Percentiles rank a stretch among this genome's conserved stretches.
These are phyloP conservation scores for Metschnikowia kunwiensis DNA, from an alignment of 805 yeast species.

Conservation along the genomic window DNA sequence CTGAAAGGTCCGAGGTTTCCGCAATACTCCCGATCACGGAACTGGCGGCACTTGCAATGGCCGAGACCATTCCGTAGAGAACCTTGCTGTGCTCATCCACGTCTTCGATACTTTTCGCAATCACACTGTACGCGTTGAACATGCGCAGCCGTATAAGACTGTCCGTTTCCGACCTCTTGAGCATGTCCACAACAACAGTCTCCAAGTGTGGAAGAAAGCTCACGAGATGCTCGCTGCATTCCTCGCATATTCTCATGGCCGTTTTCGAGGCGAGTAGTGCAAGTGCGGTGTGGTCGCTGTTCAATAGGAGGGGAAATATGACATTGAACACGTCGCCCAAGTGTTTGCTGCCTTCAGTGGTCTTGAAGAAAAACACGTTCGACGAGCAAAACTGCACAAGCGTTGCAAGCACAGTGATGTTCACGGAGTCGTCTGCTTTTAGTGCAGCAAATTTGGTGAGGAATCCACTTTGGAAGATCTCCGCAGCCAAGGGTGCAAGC, in stretches of 20 bases:
- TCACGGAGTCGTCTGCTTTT: constrained; percentile 6
- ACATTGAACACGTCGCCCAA: constrained; percentile 54
- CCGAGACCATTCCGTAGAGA: constrained; percentile 20
- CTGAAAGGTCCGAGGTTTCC: constrained; percentile 16
- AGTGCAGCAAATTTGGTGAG: constrained; percentile 19
- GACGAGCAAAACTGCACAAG: constrained; percentile 44
- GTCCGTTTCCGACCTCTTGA: constrained; percentile 38
- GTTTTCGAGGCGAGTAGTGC: constrained; percentile 47
- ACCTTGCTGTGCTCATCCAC: constrained; percentile 34
- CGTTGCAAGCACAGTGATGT: constrained; percentile 21
- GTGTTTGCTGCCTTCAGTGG: constrained; percentile 40
- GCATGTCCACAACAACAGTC: constrained; percentile 44
- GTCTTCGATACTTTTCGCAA: constrained; percentile 52
- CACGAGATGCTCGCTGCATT: constrained; percentile 43
- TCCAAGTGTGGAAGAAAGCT: constrained; percentile 49
- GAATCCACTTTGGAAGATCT: constrained; percentile 24
- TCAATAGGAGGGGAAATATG: constrained; percentile 37
- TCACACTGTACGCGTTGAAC: constrained; percentile 59
- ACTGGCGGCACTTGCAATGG: constrained; percentile 18
- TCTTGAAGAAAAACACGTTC: constrained; percentile 56
- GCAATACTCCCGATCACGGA: constrained; percentile 7
- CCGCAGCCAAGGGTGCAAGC: constrained; percentile 26
- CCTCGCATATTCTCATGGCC: constrained; percentile 55
- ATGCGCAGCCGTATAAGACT: constrained; percentile 55
- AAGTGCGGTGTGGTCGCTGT: constrained; percentile 36